Conservation (phyloP, 2,329 filamentous ascomycete species). For the Fusarium sp. region DNA sequence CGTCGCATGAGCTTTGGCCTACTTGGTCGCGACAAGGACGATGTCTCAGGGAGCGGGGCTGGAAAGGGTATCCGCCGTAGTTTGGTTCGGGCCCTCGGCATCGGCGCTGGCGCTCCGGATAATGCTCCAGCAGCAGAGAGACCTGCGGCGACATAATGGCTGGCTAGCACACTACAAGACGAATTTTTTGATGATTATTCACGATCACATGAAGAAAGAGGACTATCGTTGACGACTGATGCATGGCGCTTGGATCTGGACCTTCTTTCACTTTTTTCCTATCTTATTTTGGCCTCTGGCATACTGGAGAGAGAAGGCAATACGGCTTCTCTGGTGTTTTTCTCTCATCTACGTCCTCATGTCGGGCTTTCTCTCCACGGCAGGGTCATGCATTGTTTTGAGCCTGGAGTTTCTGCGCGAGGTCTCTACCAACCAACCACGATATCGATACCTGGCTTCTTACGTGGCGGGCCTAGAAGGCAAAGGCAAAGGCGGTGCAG, state of each 20-base stretch:
- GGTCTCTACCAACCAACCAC: not conserved
- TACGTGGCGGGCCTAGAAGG: conserved; percentile 6
- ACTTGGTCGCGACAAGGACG: conserved; percentile 54
- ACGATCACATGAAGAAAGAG: conserved; percentile 23
- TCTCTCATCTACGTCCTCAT: conserved; percentile 9
- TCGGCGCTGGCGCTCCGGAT: conserved; percentile 48
- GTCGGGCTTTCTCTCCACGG: not conserved
- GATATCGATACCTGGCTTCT: conserved; percentile 1
- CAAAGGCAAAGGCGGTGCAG: not conserved
- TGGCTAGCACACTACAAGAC: conserved; percentile 10
- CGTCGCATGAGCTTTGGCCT: conserved; percentile 61
- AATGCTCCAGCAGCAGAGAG: conserved; percentile 27
- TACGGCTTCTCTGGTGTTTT: conserved; percentile 1
- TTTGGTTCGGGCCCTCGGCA: conserved; percentile 57
- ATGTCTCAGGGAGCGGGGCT: conserved; percentile 38
- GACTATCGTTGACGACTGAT: conserved; percentile 15
- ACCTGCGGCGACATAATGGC: conserved; percentile 12
- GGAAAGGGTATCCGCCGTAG: conserved; percentile 58
- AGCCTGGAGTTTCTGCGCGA: conserved; percentile 23
- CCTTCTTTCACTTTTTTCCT: not conserved
- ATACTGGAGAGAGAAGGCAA: not conserved
- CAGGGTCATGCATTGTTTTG: not conserved
- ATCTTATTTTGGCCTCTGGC: not conserved
- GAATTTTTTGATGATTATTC: conserved; percentile 26
- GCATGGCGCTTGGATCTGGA: conserved; percentile 31